Conservation (phyloP, 495 filamentous ascomycete genomes). For the Penicillium argentinense region DNA sequence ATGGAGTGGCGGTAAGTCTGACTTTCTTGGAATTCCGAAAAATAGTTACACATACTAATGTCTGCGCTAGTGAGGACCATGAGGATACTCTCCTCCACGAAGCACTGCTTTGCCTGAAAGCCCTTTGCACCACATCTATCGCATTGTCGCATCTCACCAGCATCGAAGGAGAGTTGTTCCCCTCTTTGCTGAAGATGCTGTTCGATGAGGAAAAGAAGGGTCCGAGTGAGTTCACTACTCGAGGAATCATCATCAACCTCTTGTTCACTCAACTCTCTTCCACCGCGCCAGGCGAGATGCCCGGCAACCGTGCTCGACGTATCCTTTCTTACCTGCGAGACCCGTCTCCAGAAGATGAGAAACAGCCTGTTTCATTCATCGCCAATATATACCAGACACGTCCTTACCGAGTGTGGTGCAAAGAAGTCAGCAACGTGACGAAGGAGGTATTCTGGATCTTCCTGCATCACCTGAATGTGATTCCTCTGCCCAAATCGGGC, state of each 20-base stretch:
- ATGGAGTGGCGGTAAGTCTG: slow-evolving; percentile 88
- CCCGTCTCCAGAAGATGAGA: slow-evolving; percentile 70
- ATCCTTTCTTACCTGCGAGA: slow-evolving; percentile 81
- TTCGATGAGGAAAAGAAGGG: slow-evolving; percentile 98
- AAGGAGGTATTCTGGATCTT: slow-evolving; percentile 99
- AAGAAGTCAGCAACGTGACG: slow-evolving; percentile 85
- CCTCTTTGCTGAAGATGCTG: slow-evolving; percentile 80
- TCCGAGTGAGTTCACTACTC: slow-evolving; percentile 91
- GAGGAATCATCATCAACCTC: slow-evolving; percentile 80
- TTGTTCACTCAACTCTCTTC: slow-evolving; percentile 80
- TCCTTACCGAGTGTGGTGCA: slow-evolving; percentile 91
- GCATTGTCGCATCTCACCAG: slow-evolving; percentile 78
- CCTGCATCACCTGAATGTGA: slow-evolving; percentile 86
- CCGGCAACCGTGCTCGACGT: slow-evolving; percentile 57
- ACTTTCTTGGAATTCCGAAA: not conserved
- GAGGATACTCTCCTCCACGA: slow-evolving; percentile 93
- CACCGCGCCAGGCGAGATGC: slow-evolving; percentile 48
- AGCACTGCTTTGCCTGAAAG: slow-evolving; percentile 89
- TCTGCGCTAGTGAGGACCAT: slow-evolving; percentile 80
- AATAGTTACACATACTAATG: slow-evolving; percentile 10
- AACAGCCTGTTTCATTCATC: slow-evolving; percentile 80
- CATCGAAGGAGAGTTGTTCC: slow-evolving; percentile 80
- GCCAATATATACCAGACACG: slow-evolving; percentile 81
- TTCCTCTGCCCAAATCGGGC: slow-evolving; percentile 54
- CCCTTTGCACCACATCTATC: slow-evolving; percentile 84